Percentiles rank a stretch among this genome's conserved stretches.
Conservation (phyloP, 2,329 filamentous ascomycete species). For the Pezicula carpinea region DNA sequence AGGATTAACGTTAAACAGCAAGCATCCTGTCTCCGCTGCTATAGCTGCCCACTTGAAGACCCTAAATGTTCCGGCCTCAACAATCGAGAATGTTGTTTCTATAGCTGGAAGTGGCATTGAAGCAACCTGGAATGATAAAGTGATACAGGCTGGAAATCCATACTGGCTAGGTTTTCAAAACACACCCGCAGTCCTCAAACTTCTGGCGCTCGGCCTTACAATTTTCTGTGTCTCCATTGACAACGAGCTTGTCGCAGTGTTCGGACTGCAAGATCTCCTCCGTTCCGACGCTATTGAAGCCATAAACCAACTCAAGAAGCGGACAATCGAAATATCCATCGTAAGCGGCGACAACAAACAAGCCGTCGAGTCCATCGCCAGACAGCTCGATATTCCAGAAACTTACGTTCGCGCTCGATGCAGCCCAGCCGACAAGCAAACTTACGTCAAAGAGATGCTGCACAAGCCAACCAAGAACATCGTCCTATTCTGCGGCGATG, state of each 20-base stretch:
- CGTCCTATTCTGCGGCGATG: slow-evolving; percentile 71
- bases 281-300: slow-evolving; percentile 37
- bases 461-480: slow-evolving; percentile 14
- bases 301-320: slow-evolving; percentile 31
- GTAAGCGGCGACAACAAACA: slow-evolving; percentile 49
- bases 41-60: slow-evolving; percentile 30
- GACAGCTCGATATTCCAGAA: slow-evolving; percentile 34
- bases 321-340: slow-evolving; percentile 40
- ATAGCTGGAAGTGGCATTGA: slow-evolving; percentile 45
- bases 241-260: slow-evolving; percentile 33
- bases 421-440: slow-evolving; percentile 21
- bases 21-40: slow-evolving; percentile 26
- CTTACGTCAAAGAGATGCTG: slow-evolving; percentile 14
- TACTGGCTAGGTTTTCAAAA: slow-evolving; percentile 39
- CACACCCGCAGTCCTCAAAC: slow-evolving; percentile 28
- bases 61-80: slow-evolving; percentile 10
- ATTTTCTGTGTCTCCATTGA: slow-evolving; percentile 43
- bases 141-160: slow-evolving; percentile 45
- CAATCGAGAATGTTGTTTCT: slow-evolving; percentile 30
- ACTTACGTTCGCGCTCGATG: slow-evolving; percentile 17
- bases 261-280: slow-evolving; percentile 42
- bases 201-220: slow-evolving; percentile 35
- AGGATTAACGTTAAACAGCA: slow-evolving; percentile 28
- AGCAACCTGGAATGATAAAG: slow-evolving; percentile 21
- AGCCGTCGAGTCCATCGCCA: slow-evolving; percentile 39